These are phyloP conservation scores for Pseudocercospora cruenta DNA, from an alignment of 2,329 filamentous ascomycete genomes.

Conservation along the genomic window DNA sequence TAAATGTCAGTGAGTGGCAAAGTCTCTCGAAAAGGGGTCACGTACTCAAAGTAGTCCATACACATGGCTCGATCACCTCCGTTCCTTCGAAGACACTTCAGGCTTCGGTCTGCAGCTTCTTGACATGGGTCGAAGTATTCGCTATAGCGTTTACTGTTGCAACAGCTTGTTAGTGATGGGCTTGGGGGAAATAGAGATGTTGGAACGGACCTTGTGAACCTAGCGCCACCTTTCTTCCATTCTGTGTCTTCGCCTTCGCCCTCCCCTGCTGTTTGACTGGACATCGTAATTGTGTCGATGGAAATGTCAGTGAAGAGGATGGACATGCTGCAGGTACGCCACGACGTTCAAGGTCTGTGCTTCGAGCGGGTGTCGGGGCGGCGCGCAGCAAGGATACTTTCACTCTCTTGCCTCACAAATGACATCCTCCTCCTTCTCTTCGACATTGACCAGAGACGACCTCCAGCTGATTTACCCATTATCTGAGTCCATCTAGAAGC, in stretches of 20 bases:
- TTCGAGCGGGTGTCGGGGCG: neutral
- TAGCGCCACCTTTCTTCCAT: slow-evolving; percentile 42
- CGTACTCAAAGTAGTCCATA: slow-evolving; percentile 91
- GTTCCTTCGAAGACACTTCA: slow-evolving; percentile 87
- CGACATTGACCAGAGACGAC: neutral
- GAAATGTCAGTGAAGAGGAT: neutral
- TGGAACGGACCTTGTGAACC: slow-evolving; percentile 44
- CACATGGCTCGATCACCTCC: slow-evolving; percentile 87
- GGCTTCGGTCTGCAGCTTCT: slow-evolving; percentile 81
- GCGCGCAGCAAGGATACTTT: neutral
- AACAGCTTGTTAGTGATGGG: neutral
- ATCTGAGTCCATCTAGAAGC: neutral
- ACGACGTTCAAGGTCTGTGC: neutral
- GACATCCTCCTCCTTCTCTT: neutral
- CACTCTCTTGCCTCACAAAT: neutral
- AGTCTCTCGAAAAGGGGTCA: neutral
- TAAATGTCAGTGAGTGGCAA: neutral
- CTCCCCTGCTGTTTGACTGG: neutral
- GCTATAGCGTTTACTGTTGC: slow-evolving; percentile 77
- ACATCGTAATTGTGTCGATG: neutral
- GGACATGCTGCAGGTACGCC: neutral
- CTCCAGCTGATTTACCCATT: too few species aligned
- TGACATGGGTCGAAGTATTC: slow-evolving; percentile 96
- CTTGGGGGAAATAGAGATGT: neutral
- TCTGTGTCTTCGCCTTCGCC: slow-evolving; percentile 25